These are phyloP conservation scores for Flaveria ramosissima DNA, from an alignment of 129 eudicot genomes.

Conservation along the genomic window DNA sequence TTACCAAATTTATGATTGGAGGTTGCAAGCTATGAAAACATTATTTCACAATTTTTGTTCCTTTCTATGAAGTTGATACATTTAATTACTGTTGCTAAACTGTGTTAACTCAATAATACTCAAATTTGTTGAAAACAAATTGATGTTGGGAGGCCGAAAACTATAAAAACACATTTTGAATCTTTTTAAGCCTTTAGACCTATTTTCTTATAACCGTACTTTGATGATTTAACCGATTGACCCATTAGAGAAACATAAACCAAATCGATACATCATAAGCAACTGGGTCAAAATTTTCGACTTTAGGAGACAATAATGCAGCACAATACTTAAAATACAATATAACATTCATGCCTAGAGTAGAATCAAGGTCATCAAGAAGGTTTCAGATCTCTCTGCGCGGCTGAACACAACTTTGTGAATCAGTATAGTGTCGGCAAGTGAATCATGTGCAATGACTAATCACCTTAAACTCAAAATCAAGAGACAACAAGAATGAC, in stretches of 20 bases:
- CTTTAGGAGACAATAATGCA: neutral
- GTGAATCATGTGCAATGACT: neutral
- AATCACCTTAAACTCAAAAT: slow-evolving; percentile 1
- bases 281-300: neutral
- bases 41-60: no score
- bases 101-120: neutral
- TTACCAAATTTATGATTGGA: no score
- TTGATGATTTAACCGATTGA: neutral
- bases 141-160: neutral
- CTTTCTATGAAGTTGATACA: no score
- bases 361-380: neutral
- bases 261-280: neutral
- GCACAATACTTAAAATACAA: neutral
- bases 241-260: neutral
- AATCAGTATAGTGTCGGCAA: no score
- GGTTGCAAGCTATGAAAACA: no score
- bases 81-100: neutral
- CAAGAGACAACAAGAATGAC: neutral
- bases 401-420: neutral
- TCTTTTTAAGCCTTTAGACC: neutral
- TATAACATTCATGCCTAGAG: no score
- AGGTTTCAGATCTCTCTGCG: neutral
- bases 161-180: neutral
- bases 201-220: neutral
- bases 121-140: neutral